These are phyloP conservation scores for Hemileccinum hortonii DNA, from an alignment of 1,284 basidiomycete species.

Conservation along the genomic window DNA sequence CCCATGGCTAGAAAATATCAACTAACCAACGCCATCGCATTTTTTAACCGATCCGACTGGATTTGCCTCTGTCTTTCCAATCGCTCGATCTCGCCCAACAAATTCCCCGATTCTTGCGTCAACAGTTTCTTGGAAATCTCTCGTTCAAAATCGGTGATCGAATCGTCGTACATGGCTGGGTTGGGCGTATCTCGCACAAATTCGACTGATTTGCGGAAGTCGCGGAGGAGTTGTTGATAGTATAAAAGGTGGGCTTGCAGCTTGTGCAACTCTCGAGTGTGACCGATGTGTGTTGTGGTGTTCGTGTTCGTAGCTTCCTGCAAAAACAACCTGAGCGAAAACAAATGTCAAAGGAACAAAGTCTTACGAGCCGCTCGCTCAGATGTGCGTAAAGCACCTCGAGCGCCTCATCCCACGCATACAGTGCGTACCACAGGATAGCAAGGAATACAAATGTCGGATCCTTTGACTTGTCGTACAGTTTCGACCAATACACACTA, in stretches of 20 bases:
- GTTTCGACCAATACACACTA: slow-evolving; percentile 56
- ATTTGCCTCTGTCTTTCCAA: slow-evolving; percentile 43
- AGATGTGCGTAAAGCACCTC: slow-evolving; percentile 51
- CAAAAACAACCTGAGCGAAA: slow-evolving; percentile 1
- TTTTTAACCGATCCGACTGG: slow-evolving; percentile 48
- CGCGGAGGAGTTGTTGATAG: slow-evolving; percentile 51
- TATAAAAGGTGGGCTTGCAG: slow-evolving; percentile 55
- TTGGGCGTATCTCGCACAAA: slow-evolving; percentile 49
- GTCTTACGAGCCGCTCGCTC: slow-evolving; percentile 39
- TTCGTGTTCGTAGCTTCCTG: slow-evolving; percentile 46
- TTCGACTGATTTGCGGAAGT: slow-evolving; percentile 50
- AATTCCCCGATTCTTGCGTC: slow-evolving; percentile 42
- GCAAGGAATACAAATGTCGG: slow-evolving; percentile 54
- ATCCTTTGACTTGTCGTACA: slow-evolving; percentile 46
- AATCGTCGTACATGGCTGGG: slow-evolving; percentile 38
- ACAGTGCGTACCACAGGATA: slow-evolving; percentile 56
- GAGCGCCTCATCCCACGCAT: slow-evolving; percentile 57
- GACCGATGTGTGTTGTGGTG: slow-evolving; percentile 31
- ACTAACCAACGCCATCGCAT: slow-evolving; percentile 50
- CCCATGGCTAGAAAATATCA: not conserved
- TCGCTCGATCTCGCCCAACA: slow-evolving; percentile 48
- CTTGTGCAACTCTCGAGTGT: slow-evolving; percentile 52
- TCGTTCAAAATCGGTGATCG: slow-evolving; percentile 13
- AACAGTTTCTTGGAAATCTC: slow-evolving; percentile 32
- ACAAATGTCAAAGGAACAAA: not conserved